Evolutionary conservation across 2,329 filamentous ascomycete genomes (phyloP), one percentile per base, ranked within the genome.

Genomic region (Penicillium sp.): DNA sequence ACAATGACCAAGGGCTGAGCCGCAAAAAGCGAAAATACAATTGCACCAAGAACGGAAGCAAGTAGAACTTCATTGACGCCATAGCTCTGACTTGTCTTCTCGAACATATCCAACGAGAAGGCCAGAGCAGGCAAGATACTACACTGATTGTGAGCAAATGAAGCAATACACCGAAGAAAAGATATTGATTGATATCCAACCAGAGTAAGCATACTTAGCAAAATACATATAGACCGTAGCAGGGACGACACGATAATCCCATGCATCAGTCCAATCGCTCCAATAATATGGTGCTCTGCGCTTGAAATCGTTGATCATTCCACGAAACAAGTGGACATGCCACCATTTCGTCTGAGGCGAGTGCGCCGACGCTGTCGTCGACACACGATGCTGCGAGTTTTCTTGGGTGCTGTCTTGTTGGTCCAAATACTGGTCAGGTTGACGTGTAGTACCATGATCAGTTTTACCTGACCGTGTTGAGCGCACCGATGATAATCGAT

Each of bases 181-280:
- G 4, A 21, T 17, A n/a, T 52, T 37, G 21, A 40, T 52, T 17
- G 12, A 31, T 56, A 31, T 46, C 47, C 29, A 45, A 45, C 2
- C 27, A 47, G 37, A 40, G 35, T 33, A 46, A 49, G 69, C 82
- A 70, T 82, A 93, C 90, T 95, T 95, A 62, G 91, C 91, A 82
- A 95, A 96, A 78, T 94, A 96, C 90, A 95, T 96, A 76, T 95
- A 95, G 31, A 95, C 80, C 10, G 91, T 95, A 17, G 90, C 90
- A 1, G 91, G 91, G 40, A 96, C 83, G 42, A 96, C 90, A 54
- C 91, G 85, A 78, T 96, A 96, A 71, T 95, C 89, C 90, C 90
- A 94, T 1, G 91, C 91, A 78, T 96, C 91, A 19, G 73, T 80
- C 89, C 89, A 95, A 74, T 96, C 91, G 74, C 88, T 93, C 76